A percentile compares a stretch with the other conserved stretches of the same genome.
These are phyloP conservation scores for Cyberlindnera euphorbiiphila DNA, from an alignment of 805 yeast genomes.

Conservation along the genomic window DNA sequence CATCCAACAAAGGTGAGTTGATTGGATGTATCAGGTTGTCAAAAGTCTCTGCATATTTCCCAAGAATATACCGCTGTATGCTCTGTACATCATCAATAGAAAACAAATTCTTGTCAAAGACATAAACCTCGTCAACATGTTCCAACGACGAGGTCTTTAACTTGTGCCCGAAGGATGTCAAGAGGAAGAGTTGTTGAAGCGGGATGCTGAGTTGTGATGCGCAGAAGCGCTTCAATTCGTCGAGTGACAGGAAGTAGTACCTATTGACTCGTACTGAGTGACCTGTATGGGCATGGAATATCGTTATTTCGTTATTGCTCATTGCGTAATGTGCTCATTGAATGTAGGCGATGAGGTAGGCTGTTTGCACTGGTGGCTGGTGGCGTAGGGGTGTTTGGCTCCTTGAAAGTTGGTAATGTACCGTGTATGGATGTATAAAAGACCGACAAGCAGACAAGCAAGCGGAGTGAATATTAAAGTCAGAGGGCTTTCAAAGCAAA, in stretches of 20 bases:
- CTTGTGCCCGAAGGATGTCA: slow-evolving; percentile 64
- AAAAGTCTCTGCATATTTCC: slow-evolving; percentile 8
- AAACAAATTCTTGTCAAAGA: slow-evolving; percentile 60
- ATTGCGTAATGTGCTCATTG: slow-evolving; percentile 3
- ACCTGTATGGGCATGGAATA: slow-evolving; percentile 44
- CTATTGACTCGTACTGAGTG: slow-evolving; percentile 33
- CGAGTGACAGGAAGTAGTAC: slow-evolving; percentile 37
- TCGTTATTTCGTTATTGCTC: slow-evolving; percentile 14
- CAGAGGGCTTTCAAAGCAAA: no score
- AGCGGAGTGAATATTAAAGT: no score
- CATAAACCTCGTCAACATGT: slow-evolving; percentile 52
- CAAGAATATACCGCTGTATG: slow-evolving; percentile 17
- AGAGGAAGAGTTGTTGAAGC: slow-evolving; percentile 40
- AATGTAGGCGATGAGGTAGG: slow-evolving; percentile 1
- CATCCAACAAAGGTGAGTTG: slow-evolving; percentile 34
- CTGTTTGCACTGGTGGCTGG: not conserved
- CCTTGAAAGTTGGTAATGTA: no score
- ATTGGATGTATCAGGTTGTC: slow-evolving; percentile 32
- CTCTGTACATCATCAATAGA: slow-evolving; percentile 27
- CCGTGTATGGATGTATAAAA: no score
- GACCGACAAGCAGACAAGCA: no score
- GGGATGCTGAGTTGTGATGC: slow-evolving; percentile 40
- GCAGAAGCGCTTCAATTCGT: slow-evolving; percentile 40
- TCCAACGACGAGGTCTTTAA: slow-evolving; percentile 42
- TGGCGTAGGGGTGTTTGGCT: no score